Evolutionary conservation across 2,329 filamentous ascomycete species (phyloP).

Genomic region (Hypomyces perniciosus): DNA sequence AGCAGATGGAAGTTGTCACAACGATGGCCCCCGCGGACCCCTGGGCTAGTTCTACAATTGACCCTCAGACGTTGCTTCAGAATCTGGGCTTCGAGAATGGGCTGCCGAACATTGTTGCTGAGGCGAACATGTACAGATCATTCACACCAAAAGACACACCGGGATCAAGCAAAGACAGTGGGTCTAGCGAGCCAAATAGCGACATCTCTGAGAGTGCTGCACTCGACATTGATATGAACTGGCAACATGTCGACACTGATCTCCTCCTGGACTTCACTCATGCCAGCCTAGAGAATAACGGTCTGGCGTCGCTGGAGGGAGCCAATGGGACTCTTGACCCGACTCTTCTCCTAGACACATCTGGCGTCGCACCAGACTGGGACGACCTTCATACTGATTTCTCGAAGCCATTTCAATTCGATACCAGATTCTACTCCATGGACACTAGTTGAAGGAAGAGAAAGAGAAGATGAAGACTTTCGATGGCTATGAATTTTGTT

Average conservation of each 20-base stretch:
- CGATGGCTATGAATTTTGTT: neutral
- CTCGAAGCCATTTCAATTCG: conserved; percentile 47
- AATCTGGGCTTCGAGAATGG: conserved; percentile 30
- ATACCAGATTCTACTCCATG: conserved; percentile 35
- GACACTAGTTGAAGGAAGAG: conserved; percentile 17
- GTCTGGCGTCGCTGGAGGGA: conserved; percentile 20
- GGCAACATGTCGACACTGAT: conserved; percentile 44
- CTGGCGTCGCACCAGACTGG: conserved; percentile 32
- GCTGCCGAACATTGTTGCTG: conserved; percentile 42
- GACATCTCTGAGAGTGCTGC: conserved; percentile 52
- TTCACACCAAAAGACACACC: conserved; percentile 59
- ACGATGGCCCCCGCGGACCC: conserved; percentile 18
- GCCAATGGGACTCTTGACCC: conserved; percentile 20
- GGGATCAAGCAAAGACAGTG: conserved; percentile 56
- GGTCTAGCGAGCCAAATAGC: conserved; percentile 54
- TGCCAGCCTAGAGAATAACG: conserved; percentile 18
- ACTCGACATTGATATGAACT: conserved; percentile 49
- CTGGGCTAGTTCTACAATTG: conserved; percentile 42
- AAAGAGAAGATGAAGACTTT: neutral
- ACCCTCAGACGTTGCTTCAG: conserved; percentile 39
- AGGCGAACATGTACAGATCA: conserved; percentile 48
- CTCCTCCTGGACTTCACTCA: conserved; percentile 38
- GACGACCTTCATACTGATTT: conserved; percentile 48
- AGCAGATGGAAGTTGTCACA: conserved; percentile 19
- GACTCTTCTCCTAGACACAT: conserved; percentile 22